Conservation (phyloP, 345 rosid species). For the Lagerstroemia speciosa region DNA sequence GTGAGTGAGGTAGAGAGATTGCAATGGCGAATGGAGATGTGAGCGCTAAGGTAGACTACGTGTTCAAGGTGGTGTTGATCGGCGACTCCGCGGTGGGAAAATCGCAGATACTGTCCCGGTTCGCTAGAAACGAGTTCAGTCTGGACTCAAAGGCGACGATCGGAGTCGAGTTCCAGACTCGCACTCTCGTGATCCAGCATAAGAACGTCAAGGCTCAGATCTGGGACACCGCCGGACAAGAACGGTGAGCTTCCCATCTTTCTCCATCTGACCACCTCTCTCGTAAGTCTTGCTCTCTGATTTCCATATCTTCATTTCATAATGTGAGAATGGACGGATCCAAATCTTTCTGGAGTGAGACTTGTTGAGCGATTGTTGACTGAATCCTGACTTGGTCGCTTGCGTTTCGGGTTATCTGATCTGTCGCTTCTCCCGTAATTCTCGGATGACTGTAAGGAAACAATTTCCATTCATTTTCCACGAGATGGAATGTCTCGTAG, state of each 20-base stretch:
- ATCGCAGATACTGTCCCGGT: slow-evolving; percentile 77
- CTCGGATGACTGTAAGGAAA: background rate
- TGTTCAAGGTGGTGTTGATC: slow-evolving; percentile 77
- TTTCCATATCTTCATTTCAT: background rate
- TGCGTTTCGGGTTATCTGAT: background rate
- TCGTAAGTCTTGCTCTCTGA: background rate
- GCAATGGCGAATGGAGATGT: slow-evolving; percentile 57
- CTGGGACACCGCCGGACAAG: slow-evolving; percentile 99
- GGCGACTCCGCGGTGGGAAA: slow-evolving; percentile 96
- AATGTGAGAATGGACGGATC: background rate
- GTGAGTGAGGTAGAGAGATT: background rate
- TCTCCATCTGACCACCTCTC: background rate
- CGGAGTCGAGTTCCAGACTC: slow-evolving; percentile 92
- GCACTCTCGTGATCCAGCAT: slow-evolving; percentile 55
- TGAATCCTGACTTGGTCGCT: background rate
- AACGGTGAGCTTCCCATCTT: slow-evolving; percentile 28
- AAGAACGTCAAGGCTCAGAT: slow-evolving; percentile 94
- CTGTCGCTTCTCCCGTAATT: background rate
- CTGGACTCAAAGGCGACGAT: slow-evolving; percentile 87
- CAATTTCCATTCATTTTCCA: background rate
- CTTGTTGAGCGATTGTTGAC: background rate
- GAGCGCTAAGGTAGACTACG: slow-evolving; percentile 52
- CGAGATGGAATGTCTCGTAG: background rate
- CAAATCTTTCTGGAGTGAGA: too few relatives aligned
- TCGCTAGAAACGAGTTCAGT: slow-evolving; percentile 79